Evolutionary conservation across 2,329 filamentous ascomycete species (phyloP), one percentile per base, ranked within the genome.

Genomic region (Colletotrichum tofieldiae): DNA sequence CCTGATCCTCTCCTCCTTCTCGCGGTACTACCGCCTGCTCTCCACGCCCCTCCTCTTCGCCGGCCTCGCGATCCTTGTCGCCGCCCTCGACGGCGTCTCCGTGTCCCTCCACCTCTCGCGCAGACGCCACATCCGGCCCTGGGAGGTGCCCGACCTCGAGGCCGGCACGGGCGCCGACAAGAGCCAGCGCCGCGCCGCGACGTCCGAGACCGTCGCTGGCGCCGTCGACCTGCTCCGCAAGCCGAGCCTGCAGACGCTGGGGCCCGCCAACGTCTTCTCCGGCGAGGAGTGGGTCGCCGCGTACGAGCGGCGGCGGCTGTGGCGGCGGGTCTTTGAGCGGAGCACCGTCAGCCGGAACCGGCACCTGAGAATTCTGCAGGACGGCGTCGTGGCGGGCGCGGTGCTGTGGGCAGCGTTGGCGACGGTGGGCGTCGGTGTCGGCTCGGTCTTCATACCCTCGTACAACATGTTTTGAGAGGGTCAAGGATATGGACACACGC

Each of bases 1-100:
- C 0, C 75, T 86, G 12, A 77, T 81, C 16, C 64, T 84, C 32
- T 81, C 80, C 1, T 67, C 72, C 12, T 52, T 75, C 9, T 76
- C 73, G 51, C 77, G 74, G 18, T 78, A 78, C 63, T 72, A 75
- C 51, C 79, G 82, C 11, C 69, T 81, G 18, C 60, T 75, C 14
- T 78, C 79, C 52, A 66, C 81, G 11, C 74, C 77, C 5, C 65
- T 84, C 4, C 82, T 80, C 76, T 83, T 82, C 75, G 74, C 80
- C 0, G 81, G 82, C 5, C 72, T 83, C 62, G 75, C 79, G 0
- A 76, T 79, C 23, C 68, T 82, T 16, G 71, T 83, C 39, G 80
- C 82, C 20, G 78, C 81, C n/a, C 74, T 78, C 51, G 79, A 81
- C 55, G 80, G 81, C 8, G 76, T 86, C 3, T 85, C 82, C 56